These are phyloP conservation scores for Backusella sp. DNA, from an alignment of 192 early-diverging fungal genomes.

Conservation along the genomic window DNA sequence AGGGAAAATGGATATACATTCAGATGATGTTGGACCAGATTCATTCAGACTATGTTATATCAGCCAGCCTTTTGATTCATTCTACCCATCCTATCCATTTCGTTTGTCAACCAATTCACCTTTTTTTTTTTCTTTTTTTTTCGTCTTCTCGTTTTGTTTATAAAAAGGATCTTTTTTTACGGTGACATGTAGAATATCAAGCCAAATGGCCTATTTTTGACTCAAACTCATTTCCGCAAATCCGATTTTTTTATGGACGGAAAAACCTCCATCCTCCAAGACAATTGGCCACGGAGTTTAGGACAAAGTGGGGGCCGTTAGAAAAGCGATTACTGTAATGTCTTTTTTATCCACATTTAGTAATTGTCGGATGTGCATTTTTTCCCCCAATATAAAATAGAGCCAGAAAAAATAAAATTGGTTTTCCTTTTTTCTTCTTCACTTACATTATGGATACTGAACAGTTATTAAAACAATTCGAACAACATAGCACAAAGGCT, in stretches of 20 bases:
- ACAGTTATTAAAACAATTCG: neutral
- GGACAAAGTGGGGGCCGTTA: too few relatives aligned
- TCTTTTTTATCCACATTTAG: neutral
- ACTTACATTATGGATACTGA: constrained; percentile 4
- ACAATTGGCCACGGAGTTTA: neutral
- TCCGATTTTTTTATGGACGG: neutral
- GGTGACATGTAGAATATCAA: too few relatives aligned
- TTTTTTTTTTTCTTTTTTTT: too few relatives aligned
- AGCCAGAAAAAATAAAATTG: neutral
- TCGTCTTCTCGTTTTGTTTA: too few relatives aligned
- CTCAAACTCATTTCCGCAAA: neutral
- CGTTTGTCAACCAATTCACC: too few relatives aligned
- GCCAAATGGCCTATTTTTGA: neutral
- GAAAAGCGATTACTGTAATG: neutral
- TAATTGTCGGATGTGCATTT: neutral
- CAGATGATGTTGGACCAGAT: too few relatives aligned
- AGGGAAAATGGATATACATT: too few relatives aligned
- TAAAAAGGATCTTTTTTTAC: too few relatives aligned
- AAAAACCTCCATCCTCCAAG: neutral
- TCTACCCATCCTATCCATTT: too few relatives aligned
- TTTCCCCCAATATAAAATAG: neutral
- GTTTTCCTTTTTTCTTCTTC: neutral
- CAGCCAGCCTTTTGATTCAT: too few relatives aligned
- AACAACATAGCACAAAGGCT: neutral
- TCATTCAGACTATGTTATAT: too few relatives aligned